A percentile compares a stretch with the other conserved stretches of the same genome.
phyloP scores from a whole-genome alignment of 140 eudicot species.

The Senecio squalidus region DNA sequence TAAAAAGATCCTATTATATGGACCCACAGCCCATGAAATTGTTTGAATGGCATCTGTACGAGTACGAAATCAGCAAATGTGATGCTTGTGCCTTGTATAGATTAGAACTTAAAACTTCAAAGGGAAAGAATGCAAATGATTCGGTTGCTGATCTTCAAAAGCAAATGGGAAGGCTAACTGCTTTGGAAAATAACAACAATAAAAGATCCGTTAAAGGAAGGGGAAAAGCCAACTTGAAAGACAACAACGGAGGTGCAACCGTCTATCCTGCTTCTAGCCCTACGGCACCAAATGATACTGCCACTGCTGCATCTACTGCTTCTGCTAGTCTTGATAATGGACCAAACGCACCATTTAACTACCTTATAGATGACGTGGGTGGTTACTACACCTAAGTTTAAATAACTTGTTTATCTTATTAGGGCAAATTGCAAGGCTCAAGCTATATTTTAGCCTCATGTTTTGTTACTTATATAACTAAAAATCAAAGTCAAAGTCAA shows the following conservation, averaged over 20 bases:
- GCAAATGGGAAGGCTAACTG: constrained; percentile 75
- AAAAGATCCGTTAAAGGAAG: constrained; percentile 49
- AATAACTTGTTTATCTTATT: constrained; percentile 11
- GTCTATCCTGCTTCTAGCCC: constrained; percentile 31
- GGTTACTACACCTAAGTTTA: too few relatives aligned
- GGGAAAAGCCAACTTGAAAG: constrained; percentile 22
- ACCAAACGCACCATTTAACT: constrained; percentile 17
- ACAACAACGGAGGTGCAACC: constrained; percentile 11
- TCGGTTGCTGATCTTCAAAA: constrained; percentile 81
- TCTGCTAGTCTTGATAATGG: constrained; percentile 10
- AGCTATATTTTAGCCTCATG: neutral
- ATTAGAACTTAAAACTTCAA: constrained; percentile 74
- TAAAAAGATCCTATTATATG: constrained; percentile 92
- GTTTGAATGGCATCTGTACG: constrained; percentile 85
- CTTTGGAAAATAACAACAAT: constrained; percentile 39
- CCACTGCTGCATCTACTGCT: too few relatives aligned
- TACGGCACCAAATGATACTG: constrained; percentile 3
- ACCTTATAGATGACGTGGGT: constrained; percentile 4
- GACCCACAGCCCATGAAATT: constrained; percentile 87
- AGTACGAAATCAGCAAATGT: constrained; percentile 72
- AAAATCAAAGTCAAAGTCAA: constrained; percentile 7
- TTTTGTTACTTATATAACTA: constrained; percentile 4
- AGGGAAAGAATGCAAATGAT: constrained; percentile 57
- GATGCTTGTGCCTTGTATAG: constrained; percentile 75
- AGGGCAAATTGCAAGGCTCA: constrained; percentile 20